These are phyloP conservation scores for Naumovozyma dairenensis DNA, from an alignment of 805 yeast species.

Conservation along the genomic window DNA sequence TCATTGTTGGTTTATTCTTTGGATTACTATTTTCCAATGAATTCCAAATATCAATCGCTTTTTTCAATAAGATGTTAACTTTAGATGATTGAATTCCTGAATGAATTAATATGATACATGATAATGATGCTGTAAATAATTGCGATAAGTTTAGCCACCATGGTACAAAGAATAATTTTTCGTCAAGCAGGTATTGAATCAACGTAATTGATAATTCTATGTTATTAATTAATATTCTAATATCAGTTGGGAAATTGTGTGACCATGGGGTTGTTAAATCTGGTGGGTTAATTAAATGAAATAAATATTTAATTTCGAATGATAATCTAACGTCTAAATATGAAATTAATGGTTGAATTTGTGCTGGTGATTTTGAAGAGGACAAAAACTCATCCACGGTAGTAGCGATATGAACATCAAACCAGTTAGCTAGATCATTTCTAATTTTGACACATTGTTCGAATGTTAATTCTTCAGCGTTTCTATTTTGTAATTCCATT, in stretches of 20 bases:
- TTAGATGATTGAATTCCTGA: slow-evolving; percentile 29
- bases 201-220: slow-evolving; percentile 19
- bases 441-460: slow-evolving; percentile 10
- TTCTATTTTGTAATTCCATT: slow-evolving; percentile 12
- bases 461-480: slow-evolving; percentile 13
- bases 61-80: slow-evolving; percentile 7
- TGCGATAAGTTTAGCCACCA: slow-evolving; percentile 44
- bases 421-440: slow-evolving; percentile 12
- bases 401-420: slow-evolving; percentile 1
- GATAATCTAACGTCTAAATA: slow-evolving; percentile 18
- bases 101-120: slow-evolving; percentile 34
- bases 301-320: slow-evolving; percentile 15
- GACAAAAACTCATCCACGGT: neutral
- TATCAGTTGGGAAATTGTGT: slow-evolving; percentile 10
- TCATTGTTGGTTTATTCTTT: slow-evolving; percentile 35
- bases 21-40: slow-evolving; percentile 25
- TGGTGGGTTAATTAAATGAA: slow-evolving; percentile 13
- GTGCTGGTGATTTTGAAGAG: slow-evolving; percentile 1
- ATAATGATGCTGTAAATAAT: slow-evolving; percentile 37
- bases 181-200: slow-evolving; percentile 24
- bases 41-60: slow-evolving; percentile 16
- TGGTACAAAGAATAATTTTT: slow-evolving; percentile 32
- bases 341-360: slow-evolving; percentile 15
- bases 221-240: slow-evolving; percentile 4
- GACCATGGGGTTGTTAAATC: neutral